phyloP scores from a whole-genome alignment of 2,329 filamentous ascomycete genomes.

The Diplodia mutila region DNA sequence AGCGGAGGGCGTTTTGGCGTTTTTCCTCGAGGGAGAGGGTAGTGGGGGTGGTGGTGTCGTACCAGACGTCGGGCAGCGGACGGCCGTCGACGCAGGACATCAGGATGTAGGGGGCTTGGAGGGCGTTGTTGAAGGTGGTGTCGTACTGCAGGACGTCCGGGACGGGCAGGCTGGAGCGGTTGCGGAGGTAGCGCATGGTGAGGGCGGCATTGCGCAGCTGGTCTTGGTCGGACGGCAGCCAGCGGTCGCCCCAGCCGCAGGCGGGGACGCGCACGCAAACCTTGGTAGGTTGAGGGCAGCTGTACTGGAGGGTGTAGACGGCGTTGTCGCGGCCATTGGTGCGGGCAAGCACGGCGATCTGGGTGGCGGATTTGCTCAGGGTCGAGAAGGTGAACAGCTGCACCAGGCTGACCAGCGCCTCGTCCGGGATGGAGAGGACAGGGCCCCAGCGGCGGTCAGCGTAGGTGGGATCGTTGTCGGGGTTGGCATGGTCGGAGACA shows the following conservation, averaged over 20 bases:
- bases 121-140: conserved; percentile 26
- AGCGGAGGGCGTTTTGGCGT: not conserved
- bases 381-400: conserved; percentile 8
- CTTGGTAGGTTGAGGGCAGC: not conserved
- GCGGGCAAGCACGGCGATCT: not conserved
- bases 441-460: not conserved
- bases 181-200: conserved; percentile 28
- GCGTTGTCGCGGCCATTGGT: not conserved
- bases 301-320: not conserved
- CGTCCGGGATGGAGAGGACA: not conserved
- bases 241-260: not conserved
- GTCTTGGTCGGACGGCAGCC: not conserved
- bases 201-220: not conserved
- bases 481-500: not conserved
- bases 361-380: not conserved
- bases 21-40: not conserved
- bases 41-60: conserved; percentile 2
- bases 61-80: conserved; percentile 29
- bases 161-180: conserved; percentile 28
- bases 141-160: conserved; percentile 30
- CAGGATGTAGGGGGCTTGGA: conserved; percentile 31
- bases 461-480: not conserved
- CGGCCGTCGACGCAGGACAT: conserved; percentile 30
- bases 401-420: not conserved
- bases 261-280: conserved; percentile 9